Conservation (phyloP, 192 early-diverging fungal genomes). For the Oehlia diaphana region DNA sequence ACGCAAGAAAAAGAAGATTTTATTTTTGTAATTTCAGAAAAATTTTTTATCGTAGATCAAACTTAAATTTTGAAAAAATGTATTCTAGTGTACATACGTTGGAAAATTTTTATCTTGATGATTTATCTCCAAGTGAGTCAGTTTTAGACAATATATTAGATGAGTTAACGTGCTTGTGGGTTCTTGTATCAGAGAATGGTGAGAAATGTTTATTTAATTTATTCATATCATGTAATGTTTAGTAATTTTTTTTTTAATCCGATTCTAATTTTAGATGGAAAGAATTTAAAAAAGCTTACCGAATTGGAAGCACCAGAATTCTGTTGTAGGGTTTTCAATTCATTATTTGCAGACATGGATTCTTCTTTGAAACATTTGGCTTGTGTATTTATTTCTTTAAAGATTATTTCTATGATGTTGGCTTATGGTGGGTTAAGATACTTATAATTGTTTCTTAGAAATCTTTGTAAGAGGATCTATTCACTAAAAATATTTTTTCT, state of each 20-base stretch:
- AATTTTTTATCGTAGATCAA: slow-evolving; percentile 13
- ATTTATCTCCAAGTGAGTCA: not conserved
- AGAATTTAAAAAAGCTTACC: not conserved
- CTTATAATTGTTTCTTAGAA: too few relatives aligned
- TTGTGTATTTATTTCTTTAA: slow-evolving; percentile 15
- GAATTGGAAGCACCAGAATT: slow-evolving; percentile 12
- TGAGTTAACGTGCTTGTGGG: slow-evolving; percentile 12
- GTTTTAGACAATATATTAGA: slow-evolving; percentile 2
- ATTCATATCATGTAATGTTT: too few relatives aligned
- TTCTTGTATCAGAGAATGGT: slow-evolving; percentile 21
- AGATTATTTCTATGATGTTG: slow-evolving; percentile 17
- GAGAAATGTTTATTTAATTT: too few relatives aligned
- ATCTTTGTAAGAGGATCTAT: too few relatives aligned
- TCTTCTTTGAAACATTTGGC: slow-evolving; percentile 11
- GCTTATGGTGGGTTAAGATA: not conserved
- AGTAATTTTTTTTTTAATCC: not conserved
- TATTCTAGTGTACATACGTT: not conserved
- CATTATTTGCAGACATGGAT: not conserved
- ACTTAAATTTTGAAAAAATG: not conserved
- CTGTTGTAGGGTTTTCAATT: not conserved
- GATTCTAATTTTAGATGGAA: slow-evolving; percentile 2
- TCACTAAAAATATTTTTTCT: too few relatives aligned
- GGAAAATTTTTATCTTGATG: not conserved
- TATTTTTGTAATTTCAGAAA: slow-evolving; percentile 13
- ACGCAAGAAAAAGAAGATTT: slow-evolving; percentile 19